These are phyloP conservation scores for Candida manassasensis DNA, from an alignment of 805 yeast species.

Conservation along the genomic window DNA sequence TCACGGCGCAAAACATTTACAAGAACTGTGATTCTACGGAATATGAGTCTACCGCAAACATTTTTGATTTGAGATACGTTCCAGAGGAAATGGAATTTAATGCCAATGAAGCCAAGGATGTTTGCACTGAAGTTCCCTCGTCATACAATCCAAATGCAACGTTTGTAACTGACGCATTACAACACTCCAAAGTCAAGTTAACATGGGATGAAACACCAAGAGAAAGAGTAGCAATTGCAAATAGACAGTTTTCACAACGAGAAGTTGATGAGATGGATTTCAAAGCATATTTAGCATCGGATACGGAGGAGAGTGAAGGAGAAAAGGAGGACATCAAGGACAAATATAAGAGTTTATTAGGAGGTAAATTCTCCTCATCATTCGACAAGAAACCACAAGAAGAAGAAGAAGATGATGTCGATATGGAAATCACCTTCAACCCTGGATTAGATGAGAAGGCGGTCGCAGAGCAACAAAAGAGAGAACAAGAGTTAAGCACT, in stretches of 20 bases:
- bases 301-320: constrained; percentile 26
- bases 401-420: constrained; percentile 62
- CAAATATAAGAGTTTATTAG: constrained; percentile 59
- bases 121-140: constrained; percentile 66
- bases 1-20: constrained; percentile 71
- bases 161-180: constrained; percentile 92
- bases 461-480: constrained; percentile 27
- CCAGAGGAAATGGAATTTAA: constrained; percentile 88
- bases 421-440: constrained; percentile 93
- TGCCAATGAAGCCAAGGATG: constrained; percentile 70
- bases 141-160: constrained; percentile 68
- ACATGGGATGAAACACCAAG: constrained; percentile 99
- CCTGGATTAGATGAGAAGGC: constrained; percentile 59
- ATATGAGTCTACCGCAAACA: constrained; percentile 91
- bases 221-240: constrained; percentile 72
- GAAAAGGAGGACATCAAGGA: constrained; percentile 38
- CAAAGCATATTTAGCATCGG: constrained; percentile 79
- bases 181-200: constrained; percentile 90
- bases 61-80: constrained; percentile 85
- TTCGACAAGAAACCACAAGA: constrained; percentile 21
- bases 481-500: constrained; percentile 61
- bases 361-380: constrained; percentile 33
- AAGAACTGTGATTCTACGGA: constrained; percentile 92
- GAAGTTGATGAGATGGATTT: constrained; percentile 90
- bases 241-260: constrained; percentile 78